A percentile compares a stretch with the other conserved stretches of the same genome.
phyloP scores from a whole-genome alignment of 1,139 yeast genomes.

The Lodderomyces orthopsilosis region DNA sequence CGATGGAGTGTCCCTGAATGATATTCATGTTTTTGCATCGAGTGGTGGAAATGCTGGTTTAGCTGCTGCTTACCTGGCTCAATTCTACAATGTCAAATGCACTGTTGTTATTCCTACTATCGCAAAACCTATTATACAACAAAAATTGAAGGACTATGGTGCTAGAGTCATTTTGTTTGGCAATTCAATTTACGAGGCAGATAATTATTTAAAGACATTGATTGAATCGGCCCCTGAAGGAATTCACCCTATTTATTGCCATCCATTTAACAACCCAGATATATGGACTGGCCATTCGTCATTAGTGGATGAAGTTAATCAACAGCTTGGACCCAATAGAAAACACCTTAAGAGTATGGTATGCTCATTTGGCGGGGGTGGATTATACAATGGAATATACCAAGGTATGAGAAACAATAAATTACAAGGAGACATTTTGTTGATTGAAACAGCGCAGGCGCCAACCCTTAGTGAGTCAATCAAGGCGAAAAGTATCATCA shows the following conservation, averaged over 20 bases:
- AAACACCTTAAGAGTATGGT: slow-evolving; percentile 53
- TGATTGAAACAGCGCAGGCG: slow-evolving; percentile 61
- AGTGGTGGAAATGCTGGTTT: slow-evolving; percentile 82
- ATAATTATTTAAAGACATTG: slow-evolving; percentile 40
- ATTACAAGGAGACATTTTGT: slow-evolving; percentile 45
- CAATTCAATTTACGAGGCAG: slow-evolving; percentile 65
- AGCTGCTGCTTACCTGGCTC: slow-evolving; percentile 67
- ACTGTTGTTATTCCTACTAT: slow-evolving; percentile 64
- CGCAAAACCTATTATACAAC: slow-evolving; percentile 33
- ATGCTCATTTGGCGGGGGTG: slow-evolving; percentile 76
- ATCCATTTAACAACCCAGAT: slow-evolving; percentile 63
- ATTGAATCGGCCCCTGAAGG: slow-evolving; percentile 30
- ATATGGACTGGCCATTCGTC: slow-evolving; percentile 71
- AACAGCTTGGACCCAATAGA: slow-evolving; percentile 31
- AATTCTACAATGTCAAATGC: slow-evolving; percentile 44
- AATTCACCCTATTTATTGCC: slow-evolving; percentile 55
- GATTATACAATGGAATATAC: slow-evolving; percentile 62
- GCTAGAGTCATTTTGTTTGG: slow-evolving; percentile 59
- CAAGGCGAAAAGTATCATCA: slow-evolving; percentile 41
- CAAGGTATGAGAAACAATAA: slow-evolving; percentile 48
- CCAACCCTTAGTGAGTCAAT: slow-evolving; percentile 55
- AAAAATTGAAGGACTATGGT: slow-evolving; percentile 40
- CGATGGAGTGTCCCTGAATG: slow-evolving; percentile 18
- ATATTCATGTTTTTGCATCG: slow-evolving; percentile 55
- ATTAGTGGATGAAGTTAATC: slow-evolving; percentile 55